Evolutionary conservation across 2,329 filamentous ascomycete genomes (phyloP).

Genomic region (Mariannaea sp.): DNA sequence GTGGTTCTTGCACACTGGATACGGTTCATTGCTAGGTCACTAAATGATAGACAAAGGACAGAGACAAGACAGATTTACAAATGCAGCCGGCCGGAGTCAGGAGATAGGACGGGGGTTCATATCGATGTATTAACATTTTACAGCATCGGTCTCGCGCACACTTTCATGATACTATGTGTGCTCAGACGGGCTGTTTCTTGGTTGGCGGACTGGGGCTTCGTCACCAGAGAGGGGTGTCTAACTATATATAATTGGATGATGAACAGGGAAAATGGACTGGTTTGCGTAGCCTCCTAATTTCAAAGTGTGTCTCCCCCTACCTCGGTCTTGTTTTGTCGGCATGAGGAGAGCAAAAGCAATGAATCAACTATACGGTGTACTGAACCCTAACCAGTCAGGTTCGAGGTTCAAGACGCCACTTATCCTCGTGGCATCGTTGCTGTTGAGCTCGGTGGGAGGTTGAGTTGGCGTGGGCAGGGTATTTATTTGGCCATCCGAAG

Average conservation of each 20-base stretch:
- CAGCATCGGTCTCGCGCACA: constrained; percentile 2
- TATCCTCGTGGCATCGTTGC: constrained; percentile 27
- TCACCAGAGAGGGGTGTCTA: background rate
- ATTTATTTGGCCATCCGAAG: constrained; percentile 32
- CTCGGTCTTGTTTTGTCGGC: background rate
- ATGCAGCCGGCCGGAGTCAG: too few relatives aligned
- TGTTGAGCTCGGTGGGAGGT: constrained; percentile 25
- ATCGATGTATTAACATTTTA: background rate
- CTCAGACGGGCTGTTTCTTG: constrained; percentile 3
- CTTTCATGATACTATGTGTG: constrained; percentile 15
- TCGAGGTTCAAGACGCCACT: constrained; percentile 39
- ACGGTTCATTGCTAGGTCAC: too few relatives aligned
- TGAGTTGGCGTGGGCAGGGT: constrained; percentile 25
- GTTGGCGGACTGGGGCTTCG: constrained; percentile 12
- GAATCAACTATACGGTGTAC: constrained; percentile 12
- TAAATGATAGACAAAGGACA: constrained; percentile 9
- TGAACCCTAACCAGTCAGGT: constrained; percentile 40
- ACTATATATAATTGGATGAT: constrained; percentile 6
- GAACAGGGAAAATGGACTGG: constrained; percentile 9
- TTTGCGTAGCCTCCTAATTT: constrained; percentile 8
- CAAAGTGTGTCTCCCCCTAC: background rate
- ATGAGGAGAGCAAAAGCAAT: background rate
- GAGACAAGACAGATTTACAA: background rate
- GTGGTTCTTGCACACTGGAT: background rate
- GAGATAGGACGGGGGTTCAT: background rate